phyloP scores from a whole-genome alignment of 495 filamentous ascomycete genomes.

The Aspergillus nidulans region DNA sequence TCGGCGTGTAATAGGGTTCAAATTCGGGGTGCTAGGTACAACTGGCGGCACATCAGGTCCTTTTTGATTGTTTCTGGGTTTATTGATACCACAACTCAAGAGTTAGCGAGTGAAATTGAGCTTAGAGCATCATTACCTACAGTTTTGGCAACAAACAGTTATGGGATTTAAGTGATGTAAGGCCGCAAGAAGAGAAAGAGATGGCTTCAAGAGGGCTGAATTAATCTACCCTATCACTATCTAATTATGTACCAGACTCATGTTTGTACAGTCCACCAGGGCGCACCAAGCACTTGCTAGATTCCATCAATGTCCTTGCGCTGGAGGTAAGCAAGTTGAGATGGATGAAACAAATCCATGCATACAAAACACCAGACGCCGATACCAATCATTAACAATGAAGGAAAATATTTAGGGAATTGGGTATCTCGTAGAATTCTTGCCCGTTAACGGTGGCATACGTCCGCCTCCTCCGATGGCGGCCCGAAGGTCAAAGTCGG shows the following conservation, averaged over 20 bases:
- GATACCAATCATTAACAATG: not conserved
- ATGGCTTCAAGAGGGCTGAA: constrained; percentile 1
- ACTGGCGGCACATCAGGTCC: too few species aligned
- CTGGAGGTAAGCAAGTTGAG: not conserved
- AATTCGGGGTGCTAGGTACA: too few species aligned
- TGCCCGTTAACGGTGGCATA: constrained; percentile 22
- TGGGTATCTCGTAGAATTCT: constrained; percentile 24
- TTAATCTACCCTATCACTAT: constrained; percentile 4
- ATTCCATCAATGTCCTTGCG: not conserved
- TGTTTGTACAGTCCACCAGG: constrained; percentile 1
- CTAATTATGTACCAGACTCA: constrained; percentile 1
- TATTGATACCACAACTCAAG: not conserved
- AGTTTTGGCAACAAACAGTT: not conserved
- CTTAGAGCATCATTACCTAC: not conserved
- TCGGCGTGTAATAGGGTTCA: not conserved
- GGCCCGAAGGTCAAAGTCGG: constrained; percentile 62
- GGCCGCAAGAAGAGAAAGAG: not conserved
- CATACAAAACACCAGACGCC: constrained; percentile 1
- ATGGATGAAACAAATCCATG: not conserved
- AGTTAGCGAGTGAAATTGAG: not conserved
- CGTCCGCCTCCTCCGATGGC: constrained; percentile 24
- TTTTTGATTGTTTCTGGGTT: not conserved
- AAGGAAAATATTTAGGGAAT: constrained; percentile 17
- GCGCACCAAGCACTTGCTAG: not conserved
- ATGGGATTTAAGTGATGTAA: not conserved